Conservation (phyloP, 208 protist species). For the Tetramitus jugosus region DNA sequence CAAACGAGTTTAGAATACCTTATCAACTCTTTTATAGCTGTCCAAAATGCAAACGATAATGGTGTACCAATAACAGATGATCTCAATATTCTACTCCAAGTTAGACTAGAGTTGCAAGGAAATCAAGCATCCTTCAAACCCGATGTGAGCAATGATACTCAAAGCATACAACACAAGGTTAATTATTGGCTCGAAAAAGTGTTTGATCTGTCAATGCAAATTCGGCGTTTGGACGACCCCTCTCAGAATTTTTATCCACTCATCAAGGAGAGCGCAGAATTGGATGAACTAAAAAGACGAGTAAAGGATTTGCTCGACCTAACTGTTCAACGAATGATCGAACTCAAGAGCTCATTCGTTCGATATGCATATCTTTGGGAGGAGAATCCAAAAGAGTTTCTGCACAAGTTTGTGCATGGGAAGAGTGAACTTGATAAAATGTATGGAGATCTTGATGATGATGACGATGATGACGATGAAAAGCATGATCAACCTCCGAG, state of each 20-base stretch:
- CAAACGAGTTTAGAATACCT: background rate
- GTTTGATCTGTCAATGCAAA: background rate
- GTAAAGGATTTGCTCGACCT: background rate
- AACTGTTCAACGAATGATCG: background rate
- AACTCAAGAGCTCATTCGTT: background rate
- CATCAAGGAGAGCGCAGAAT: background rate
- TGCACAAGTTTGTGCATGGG: background rate
- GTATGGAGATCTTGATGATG: background rate
- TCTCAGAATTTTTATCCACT: background rate
- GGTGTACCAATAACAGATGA: too few relatives aligned
- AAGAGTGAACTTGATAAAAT: background rate
- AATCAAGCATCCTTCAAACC: background rate
- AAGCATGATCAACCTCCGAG: background rate
- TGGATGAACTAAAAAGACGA: background rate
- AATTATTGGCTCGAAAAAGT: background rate
- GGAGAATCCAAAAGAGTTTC: slow-evolving; percentile 12
- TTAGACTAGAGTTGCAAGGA: background rate
- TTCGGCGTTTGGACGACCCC: background rate
- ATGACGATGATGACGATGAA: background rate
- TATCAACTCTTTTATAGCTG: background rate
- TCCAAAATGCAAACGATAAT: background rate
- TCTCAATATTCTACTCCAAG: background rate
- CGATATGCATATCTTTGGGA: background rate
- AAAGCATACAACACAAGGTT: background rate
- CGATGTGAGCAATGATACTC: background rate